phyloP scores from a whole-genome alignment of 176 grass and related monocot genomes.

The Juncus inflexus region DNA sequence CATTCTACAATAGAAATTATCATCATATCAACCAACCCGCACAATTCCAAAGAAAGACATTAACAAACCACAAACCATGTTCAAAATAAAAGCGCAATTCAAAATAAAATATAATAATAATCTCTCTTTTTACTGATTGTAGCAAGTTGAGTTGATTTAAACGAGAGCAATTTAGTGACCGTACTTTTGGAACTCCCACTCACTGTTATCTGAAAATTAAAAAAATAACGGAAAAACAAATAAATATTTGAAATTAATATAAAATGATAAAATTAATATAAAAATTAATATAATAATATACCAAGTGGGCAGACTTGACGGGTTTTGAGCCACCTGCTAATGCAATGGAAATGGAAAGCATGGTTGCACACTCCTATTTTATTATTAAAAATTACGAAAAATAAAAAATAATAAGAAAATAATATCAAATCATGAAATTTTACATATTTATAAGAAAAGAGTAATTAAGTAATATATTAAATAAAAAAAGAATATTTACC shows the following conservation, averaged over 20 bases:
- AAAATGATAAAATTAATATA: background rate
- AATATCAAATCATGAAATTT: background rate
- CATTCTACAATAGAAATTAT: too few species aligned
- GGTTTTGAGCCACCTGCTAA: slow-evolving; percentile 97
- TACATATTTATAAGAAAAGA: background rate
- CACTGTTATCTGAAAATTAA: slow-evolving; percentile 77
- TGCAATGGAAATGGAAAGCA: slow-evolving; percentile 98
- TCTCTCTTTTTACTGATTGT: slow-evolving; percentile 3
- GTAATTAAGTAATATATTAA: background rate
- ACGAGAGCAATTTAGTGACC: slow-evolving; percentile 47
- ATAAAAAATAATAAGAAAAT: slow-evolving; percentile 3
- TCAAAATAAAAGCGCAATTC: background rate
- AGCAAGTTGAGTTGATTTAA: slow-evolving; percentile 7
- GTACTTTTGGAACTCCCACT: slow-evolving; percentile 99
- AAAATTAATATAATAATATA: slow-evolving; percentile 3
- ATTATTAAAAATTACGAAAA: slow-evolving; percentile 4
- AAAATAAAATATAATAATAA: slow-evolving; percentile 4
- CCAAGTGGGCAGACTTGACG: slow-evolving; percentile 99
- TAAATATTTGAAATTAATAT: slow-evolving; percentile 18
- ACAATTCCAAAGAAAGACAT: too few species aligned
- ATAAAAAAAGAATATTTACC: slow-evolving; percentile 41
- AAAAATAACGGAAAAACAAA: background rate
- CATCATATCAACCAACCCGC: too few species aligned
- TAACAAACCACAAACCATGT: background rate
- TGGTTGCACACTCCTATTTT: slow-evolving; percentile 93